Base-by-base conservation (phyloP, 2,329 filamentous ascomycete species). In the Clarireedia hainanense region DNA sequence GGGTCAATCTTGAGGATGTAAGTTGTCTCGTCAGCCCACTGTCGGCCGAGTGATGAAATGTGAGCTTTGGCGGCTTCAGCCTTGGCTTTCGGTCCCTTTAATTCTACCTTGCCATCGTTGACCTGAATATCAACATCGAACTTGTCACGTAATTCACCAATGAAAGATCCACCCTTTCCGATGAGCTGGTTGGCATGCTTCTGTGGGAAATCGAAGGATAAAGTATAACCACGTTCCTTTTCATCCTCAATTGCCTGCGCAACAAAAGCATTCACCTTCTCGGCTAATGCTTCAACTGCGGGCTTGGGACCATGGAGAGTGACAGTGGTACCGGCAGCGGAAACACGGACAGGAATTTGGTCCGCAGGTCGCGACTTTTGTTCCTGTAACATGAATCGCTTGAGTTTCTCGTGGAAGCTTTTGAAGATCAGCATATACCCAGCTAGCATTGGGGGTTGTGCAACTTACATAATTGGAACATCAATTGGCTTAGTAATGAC, bases 61-160 rank as follows among this genome's bases (percentile, higher is more conserved):
- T 96, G 85, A 40, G 84, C 76, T 71, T 88, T 94, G 61, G 89
- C 90, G 50, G 84, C 83, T 70, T 96, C 91, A 1, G 91, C 90
- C 78, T 97, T 97, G 50, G 90, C 89, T 74, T 95, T 89, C 50
- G 94, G 92, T 26, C 95, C 94, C 77, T 95, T 96, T 64, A 99
- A 83, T 72, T 96, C 90, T 50, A 97, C 90, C 73, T 91, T 91
- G 63, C 94, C 94, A 65, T 96, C 89, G 63, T 95, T 85, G 40
- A 97, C 86, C 72, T 96, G 91, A 60, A 99, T 86, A 57, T 86
- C 83, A 5, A 86, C 84, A 57, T 86, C 82, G 58, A 85, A 86
- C 60, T 80, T 80, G 60, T 86, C 84, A 47, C 82, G 78, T 39
- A 87, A 73, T 64, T 86, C 83, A 54, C 78, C 77, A 64, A 86